phyloP scores from a whole-genome alignment of 1,284 basidiomycete species.

The Boletus smithii region DNA sequence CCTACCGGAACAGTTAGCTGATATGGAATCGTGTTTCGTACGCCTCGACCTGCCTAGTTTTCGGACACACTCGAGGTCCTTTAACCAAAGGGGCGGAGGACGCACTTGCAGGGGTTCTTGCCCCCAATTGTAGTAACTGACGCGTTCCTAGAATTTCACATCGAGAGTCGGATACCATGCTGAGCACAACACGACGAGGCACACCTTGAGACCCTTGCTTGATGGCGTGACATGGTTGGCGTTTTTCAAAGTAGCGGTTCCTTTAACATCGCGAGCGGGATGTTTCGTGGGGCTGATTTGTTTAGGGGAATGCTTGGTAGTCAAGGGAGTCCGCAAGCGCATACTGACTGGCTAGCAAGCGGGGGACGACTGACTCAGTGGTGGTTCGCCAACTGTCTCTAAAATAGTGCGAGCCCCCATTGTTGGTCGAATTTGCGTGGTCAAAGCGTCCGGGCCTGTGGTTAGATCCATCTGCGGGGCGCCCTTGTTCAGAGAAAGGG shows the following conservation, averaged over 20 bases:
- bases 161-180: not conserved
- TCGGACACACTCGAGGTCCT: constrained; percentile 41
- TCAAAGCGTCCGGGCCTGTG: not conserved
- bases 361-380: not conserved
- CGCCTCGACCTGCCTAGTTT: constrained; percentile 34
- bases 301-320: constrained; percentile 3
- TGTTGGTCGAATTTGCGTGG: constrained; percentile 20
- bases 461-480: no score
- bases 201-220: constrained; percentile 7
- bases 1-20: constrained; percentile 28
- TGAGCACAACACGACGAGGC: not conserved
- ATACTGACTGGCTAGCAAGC: constrained; percentile 6
- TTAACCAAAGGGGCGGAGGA: constrained; percentile 33
- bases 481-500: no score
- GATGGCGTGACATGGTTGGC: not conserved
- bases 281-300: constrained; percentile 9
- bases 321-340: constrained; percentile 15
- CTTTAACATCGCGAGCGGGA: constrained; percentile 3
- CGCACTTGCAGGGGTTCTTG: constrained; percentile 23
- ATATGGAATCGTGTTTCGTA: not conserved
- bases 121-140: constrained; percentile 5
- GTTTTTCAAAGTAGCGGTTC: constrained; percentile 1
- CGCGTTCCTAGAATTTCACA: constrained; percentile 13
- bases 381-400: not conserved
- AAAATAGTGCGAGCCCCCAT: constrained; percentile 7